Percentiles rank a stretch among this genome's conserved stretches.
Conservation (phyloP, 108 stramenopile species). For the Skeletonema potamos region DNA sequence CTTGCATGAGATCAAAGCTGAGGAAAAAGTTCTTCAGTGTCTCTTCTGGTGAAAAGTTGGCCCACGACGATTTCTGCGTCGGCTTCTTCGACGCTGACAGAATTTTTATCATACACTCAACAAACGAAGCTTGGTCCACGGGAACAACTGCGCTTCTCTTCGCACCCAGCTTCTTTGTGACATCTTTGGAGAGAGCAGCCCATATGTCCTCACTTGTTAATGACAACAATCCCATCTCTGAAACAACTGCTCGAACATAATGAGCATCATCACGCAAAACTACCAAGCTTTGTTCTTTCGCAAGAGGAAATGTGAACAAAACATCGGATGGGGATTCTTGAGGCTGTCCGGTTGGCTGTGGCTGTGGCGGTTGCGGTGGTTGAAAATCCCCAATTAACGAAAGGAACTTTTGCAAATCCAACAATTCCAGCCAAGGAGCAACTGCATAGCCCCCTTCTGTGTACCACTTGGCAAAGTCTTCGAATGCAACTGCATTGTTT, state of each 20-base stretch:
- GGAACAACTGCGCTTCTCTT: constrained; percentile 38
- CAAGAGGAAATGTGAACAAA: constrained; percentile 84
- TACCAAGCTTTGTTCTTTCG: constrained; percentile 73
- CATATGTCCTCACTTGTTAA: constrained; percentile 70
- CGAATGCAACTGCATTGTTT: constrained; percentile 64
- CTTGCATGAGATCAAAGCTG: constrained; percentile 78
- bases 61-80: constrained; percentile 28
- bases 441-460: constrained; percentile 83
- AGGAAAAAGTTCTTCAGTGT: constrained; percentile 77
- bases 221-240: constrained; percentile 66
- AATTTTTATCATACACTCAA: constrained; percentile 69
- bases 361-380: constrained; percentile 2
- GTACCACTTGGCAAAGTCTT: constrained; percentile 90
- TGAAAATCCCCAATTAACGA: constrained; percentile 60
- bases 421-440: constrained; percentile 91
- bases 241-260: constrained; percentile 80
- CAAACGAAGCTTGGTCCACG: constrained; percentile 67
- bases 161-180: constrained; percentile 29
- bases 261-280: constrained; percentile 82
- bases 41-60: constrained; percentile 41
- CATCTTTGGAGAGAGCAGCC: constrained; percentile 40
- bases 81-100: constrained; percentile 43
- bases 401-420: constrained; percentile 84
- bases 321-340: constrained; percentile 48
- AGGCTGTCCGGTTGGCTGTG: neutral